Percentiles rank a stretch among this genome's conserved stretches.
Conservation (phyloP, 495 filamentous ascomycete species). For the Pseudomonodictys pantanalensis region DNA sequence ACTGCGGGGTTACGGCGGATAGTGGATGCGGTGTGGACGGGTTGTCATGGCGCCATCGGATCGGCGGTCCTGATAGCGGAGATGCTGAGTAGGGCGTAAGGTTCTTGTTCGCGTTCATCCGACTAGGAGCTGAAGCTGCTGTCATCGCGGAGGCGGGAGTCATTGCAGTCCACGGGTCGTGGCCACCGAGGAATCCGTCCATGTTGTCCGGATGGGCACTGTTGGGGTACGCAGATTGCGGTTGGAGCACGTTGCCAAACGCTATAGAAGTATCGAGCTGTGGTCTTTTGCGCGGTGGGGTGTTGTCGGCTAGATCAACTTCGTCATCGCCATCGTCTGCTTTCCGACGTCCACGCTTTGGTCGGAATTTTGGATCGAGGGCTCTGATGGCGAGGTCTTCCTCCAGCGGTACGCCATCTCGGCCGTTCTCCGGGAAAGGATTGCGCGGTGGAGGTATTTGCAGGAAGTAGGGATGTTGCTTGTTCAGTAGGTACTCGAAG, state of each 20-base stretch:
- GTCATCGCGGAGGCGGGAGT: slow-evolving; percentile 34
- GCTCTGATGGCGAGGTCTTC: slow-evolving; percentile 91
- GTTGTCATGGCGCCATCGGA: slow-evolving; percentile 51
- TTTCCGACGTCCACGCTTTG: slow-evolving; percentile 81
- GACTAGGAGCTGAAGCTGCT: slow-evolving; percentile 22
- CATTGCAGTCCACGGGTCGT: slow-evolving; percentile 40
- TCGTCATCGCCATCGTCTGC: slow-evolving; percentile 70
- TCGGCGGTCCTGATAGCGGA: slow-evolving; percentile 40
- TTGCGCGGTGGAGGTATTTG: slow-evolving; percentile 66
- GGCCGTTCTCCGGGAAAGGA: slow-evolving; percentile 61
- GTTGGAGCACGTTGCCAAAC: slow-evolving; percentile 55
- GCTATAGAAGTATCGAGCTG: slow-evolving; percentile 65
- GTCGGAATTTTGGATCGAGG: slow-evolving; percentile 83
- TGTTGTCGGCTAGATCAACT: slow-evolving; percentile 46
- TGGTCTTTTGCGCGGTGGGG: slow-evolving; percentile 57
- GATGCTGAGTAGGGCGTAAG: slow-evolving; percentile 38
- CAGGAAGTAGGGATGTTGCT: slow-evolving; percentile 78
- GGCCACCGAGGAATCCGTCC: slow-evolving; percentile 43
- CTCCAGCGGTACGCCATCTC: slow-evolving; percentile 85
- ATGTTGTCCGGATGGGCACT: slow-evolving; percentile 52
- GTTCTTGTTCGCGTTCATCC: slow-evolving; percentile 28
- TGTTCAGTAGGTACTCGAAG: slow-evolving; percentile 83
- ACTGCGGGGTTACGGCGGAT: slow-evolving; percentile 70
- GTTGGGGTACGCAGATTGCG: slow-evolving; percentile 60
- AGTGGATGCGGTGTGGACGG: slow-evolving; percentile 71